Base-by-base conservation (phyloP, 257 asterid genomes). In the Fraxinus excelsior region DNA sequence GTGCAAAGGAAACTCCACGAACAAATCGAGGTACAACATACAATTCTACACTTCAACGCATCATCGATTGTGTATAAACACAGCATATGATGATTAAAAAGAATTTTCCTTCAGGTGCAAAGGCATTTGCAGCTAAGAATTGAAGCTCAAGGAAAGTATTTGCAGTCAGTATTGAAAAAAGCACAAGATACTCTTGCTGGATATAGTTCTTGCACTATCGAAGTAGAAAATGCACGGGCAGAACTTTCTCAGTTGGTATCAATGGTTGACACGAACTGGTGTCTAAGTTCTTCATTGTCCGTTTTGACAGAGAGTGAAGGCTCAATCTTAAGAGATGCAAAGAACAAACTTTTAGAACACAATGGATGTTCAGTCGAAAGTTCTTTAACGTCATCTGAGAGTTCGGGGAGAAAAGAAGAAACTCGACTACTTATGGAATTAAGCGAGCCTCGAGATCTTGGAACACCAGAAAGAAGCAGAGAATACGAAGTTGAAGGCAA, bases 61-160 rank as follows among this genome's bases (percentile, higher is more conserved):
- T 13, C 66, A 16, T 58, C 28, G 14, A 58, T 58, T n/a, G 3
- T 18, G 68, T 18, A 26, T 16, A 62, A 25, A 23, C 34, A 13
- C 19, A 25, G 23, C 23, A 38, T 19, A 4, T 0, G 7, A 72
- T 25, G 18, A 9, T n/a, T 65, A 31, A 58, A 76, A 29, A 58
- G 65, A 34, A 19, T 35, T 46, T 34, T 34, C 18, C 56, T 29
- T 51, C 85, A 94, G 98, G 99, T 95, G 69, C 99, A 95, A 80
- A 89, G 86, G 56, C 98, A 87, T 84, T 68, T 95, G 84, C 99
- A 91, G 83, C 80, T 91, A 78, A 78, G 98, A 72, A 95, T 95
- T 65, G 99, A 92, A 85, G 96, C 99, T 11, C 99, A 95, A 80
- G 98, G 99, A 23, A 95, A 88, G 77, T 95, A 95, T 78, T 74